Evolutionary conservation across 2,329 filamentous ascomycete genomes (phyloP).

Genomic region (Microsporum ferrugineum): DNA sequence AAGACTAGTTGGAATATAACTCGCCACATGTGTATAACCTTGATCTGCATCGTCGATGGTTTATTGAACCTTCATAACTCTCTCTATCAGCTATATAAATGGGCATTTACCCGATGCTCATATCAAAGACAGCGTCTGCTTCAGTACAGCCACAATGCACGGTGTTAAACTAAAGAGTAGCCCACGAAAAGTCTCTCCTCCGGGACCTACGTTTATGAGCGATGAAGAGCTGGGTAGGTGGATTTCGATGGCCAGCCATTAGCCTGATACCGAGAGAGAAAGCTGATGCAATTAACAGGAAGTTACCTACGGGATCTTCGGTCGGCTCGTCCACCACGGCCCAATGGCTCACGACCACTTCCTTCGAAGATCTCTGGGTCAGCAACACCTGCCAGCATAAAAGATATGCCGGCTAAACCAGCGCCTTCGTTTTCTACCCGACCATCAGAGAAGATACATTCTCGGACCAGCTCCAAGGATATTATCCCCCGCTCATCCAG

Average conservation of each 20-base stretch:
- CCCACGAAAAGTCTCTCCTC: constrained; percentile 37
- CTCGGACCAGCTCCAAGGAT: constrained; percentile 15
- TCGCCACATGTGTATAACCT: background rate
- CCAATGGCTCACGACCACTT: constrained; percentile 49
- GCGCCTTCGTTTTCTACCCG: constrained; percentile 33
- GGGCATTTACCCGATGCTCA: background rate
- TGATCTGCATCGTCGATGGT: background rate
- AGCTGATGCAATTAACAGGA: constrained; percentile 29
- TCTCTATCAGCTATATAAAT: background rate
- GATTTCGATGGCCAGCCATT: background rate
- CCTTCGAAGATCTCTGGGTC: constrained; percentile 37
- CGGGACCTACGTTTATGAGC: constrained; percentile 37
- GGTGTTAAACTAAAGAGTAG: constrained; percentile 19
- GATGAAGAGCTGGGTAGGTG: constrained; percentile 37
- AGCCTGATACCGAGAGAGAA: background rate
- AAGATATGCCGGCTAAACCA: constrained; percentile 30
- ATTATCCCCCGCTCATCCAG: constrained; percentile 29
- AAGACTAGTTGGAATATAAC: background rate
- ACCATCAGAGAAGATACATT: constrained; percentile 15
- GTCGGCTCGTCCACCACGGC: constrained; percentile 45
- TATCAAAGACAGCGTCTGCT: background rate
- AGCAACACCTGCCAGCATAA: constrained; percentile 19
- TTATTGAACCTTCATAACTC: background rate
- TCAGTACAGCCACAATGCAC: background rate
- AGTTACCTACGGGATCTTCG: constrained; percentile 51